These are phyloP conservation scores for Sextonia rubra DNA, from an alignment of 164 flowering plant species.

Conservation along the genomic window DNA sequence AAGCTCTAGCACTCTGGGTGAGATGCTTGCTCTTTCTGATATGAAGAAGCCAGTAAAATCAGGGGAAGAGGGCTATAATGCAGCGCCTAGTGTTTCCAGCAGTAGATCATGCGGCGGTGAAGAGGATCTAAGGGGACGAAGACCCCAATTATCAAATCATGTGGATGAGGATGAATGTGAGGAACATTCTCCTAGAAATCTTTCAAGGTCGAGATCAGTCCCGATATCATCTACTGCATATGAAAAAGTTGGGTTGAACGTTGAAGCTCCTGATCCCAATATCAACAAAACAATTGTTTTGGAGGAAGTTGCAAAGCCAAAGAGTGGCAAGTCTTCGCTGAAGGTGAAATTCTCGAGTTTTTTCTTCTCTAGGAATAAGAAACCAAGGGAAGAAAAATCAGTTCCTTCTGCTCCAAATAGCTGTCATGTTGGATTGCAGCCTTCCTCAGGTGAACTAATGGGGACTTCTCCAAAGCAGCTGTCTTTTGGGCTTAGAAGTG, in stretches of 20 bases:
- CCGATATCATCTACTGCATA: slow-evolving; percentile 59
- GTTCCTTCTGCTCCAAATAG: slow-evolving; percentile 10
- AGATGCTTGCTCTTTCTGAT: slow-evolving; percentile 94
- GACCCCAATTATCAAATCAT: slow-evolving; percentile 26
- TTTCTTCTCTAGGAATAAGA: slow-evolving; percentile 77
- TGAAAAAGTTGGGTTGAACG: slow-evolving; percentile 35
- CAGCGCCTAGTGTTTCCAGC: slow-evolving; percentile 10
- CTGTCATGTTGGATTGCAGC: slow-evolving; percentile 19
- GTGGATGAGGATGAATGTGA: slow-evolving; percentile 24
- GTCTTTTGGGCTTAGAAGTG: slow-evolving; percentile 13
- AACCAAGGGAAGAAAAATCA: slow-evolving; percentile 51
- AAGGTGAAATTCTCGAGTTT: slow-evolving; percentile 81
- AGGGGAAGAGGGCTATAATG: slow-evolving; percentile 28
- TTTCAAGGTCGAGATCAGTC: slow-evolving; percentile 83
- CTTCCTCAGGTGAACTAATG: slow-evolving; percentile 19
- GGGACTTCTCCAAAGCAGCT: slow-evolving; percentile 14
- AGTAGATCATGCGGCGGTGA: slow-evolving; percentile 31
- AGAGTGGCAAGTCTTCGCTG: slow-evolving; percentile 55
- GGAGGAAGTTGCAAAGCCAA: slow-evolving; percentile 46
- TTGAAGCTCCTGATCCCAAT: slow-evolving; percentile 36
- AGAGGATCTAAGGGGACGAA: slow-evolving; percentile 33
- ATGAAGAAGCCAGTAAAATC: slow-evolving; percentile 33
- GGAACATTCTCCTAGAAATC: slow-evolving; percentile 46
- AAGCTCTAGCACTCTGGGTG: slow-evolving; percentile 88
- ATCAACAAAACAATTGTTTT: slow-evolving; percentile 26